Evolutionary conservation across 2,329 filamentous ascomycete genomes (phyloP).

Genomic region (Aurifilum marmelostoma): DNA sequence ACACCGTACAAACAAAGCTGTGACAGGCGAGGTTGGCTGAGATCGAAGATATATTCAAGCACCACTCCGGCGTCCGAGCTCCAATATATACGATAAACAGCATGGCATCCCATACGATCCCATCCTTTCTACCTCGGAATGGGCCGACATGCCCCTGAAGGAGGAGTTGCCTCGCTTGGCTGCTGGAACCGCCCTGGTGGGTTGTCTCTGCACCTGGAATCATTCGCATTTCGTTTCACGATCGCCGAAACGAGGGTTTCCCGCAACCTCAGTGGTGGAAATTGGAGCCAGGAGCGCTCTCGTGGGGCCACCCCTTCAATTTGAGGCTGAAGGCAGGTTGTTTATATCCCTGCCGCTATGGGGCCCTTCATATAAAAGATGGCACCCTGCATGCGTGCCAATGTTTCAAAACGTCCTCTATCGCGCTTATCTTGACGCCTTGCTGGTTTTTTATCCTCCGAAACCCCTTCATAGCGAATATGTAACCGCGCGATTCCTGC

Average conservation of each 20-base stretch:
- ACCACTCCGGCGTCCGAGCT: constrained; percentile 3
- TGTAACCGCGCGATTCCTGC: neutral
- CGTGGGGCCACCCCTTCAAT: constrained; percentile 7
- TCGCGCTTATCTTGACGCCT: neutral
- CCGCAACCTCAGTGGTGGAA: constrained; percentile 11
- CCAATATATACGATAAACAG: neutral
- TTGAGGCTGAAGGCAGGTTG: constrained; percentile 11
- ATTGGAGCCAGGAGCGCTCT: neutral
- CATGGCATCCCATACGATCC: no score
- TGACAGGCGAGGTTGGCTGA: constrained; percentile 4
- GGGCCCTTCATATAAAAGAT: neutral
- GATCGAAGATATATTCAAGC: neutral
- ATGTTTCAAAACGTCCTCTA: constrained; percentile 2
- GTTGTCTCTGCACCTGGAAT: neutral
- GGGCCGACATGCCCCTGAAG: neutral
- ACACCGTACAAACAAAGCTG: constrained; percentile 12
- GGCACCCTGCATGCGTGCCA: neutral
- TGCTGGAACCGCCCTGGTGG: constrained; percentile 9
- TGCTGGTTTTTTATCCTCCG: neutral
- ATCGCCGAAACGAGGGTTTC: constrained; percentile 7
- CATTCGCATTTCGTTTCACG: constrained; percentile 14
- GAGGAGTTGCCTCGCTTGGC: neutral
- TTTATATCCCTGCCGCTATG: neutral
- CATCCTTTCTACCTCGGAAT: neutral
- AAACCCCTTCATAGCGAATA: neutral